Evolutionary conservation across 2,329 filamentous ascomycete genomes (phyloP), one percentile per base, ranked within the genome.

Genomic region (Trichoderma hamatum): DNA sequence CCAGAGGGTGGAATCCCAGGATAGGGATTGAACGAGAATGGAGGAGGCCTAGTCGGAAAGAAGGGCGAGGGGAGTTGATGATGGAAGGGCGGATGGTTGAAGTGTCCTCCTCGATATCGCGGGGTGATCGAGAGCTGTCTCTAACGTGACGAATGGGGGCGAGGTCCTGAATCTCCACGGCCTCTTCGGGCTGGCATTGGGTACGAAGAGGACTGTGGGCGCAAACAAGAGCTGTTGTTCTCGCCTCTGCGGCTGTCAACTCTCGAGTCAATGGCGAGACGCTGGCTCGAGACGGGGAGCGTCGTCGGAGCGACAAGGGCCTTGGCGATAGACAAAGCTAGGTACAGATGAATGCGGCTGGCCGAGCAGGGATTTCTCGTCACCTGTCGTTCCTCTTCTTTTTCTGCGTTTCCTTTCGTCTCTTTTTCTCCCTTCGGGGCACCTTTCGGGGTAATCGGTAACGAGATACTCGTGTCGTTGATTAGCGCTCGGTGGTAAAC

Each of bases 61-160:
- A 19, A 9, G 7, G 16, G 3, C 39, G 39, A 43, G 39, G 39
- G 39, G 19, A 10, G 2, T 43, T 43, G 39, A 9, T 43, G 19
- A 43, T 19, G 6, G 19, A 43, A 43, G 32, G 49, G 26, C 24
- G 14, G 49, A 16, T 43, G 10, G 36, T 26, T 24, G 43, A 28
- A 34, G 60, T 21, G 26, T 43, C 39, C 39, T 43, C 39, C n/a
- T 52, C 21, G 58, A 34, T 39, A 46, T 49, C 34, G 46, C 16
- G 65, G 21, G 39, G 54, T 46, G 21, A 26, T 39, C 60, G 46
- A 51, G 49, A 69, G 65, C 64, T 63, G 72, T 73, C 58, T 76
- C 76, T 77, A 78, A 77, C 75, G 76, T 72, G 75, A 73, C 71
- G 73, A 64, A 68, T 65, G 69, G 69, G 66, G 67, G 61, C 60